Evolutionary conservation across 164 flowering plant species (phyloP).

Genomic region (Houttuynia cordata): DNA sequence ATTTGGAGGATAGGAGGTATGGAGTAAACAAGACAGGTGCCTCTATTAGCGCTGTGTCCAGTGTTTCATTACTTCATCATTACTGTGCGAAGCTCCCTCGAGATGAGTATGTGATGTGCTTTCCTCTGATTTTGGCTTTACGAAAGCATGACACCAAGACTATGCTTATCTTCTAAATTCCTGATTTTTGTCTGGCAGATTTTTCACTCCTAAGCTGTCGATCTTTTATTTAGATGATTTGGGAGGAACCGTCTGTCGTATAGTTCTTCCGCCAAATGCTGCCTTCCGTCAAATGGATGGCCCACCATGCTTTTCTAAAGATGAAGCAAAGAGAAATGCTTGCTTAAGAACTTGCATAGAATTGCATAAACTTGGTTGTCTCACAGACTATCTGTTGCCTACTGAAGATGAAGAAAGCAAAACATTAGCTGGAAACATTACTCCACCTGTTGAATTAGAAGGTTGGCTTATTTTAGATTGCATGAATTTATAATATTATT

Average conservation of each 20-base stretch:
- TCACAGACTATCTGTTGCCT: conserved; percentile 70
- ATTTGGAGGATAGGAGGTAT: conserved; percentile 36
- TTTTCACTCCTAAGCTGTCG: conserved; percentile 54
- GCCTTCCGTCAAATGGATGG: conserved; percentile 52
- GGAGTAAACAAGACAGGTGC: conserved; percentile 74
- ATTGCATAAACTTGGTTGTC: conserved; percentile 68
- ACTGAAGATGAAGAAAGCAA: conserved; percentile 20
- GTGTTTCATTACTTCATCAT: conserved; percentile 60
- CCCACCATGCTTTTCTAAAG: conserved; percentile 50
- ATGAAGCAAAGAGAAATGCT: conserved; percentile 74
- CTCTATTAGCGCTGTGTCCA: conserved; percentile 47
- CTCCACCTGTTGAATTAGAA: no score
- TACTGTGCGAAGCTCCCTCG: conserved; percentile 86
- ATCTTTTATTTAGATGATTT: conserved; percentile 59
- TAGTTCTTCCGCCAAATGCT: conserved; percentile 80
- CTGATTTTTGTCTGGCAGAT: conserved; percentile 31
- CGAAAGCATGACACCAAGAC: background rate
- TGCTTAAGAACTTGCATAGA: conserved; percentile 70
- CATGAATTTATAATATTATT: background rate
- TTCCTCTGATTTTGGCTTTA: conserved; percentile 2
- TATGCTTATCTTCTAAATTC: background rate
- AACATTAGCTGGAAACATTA: background rate
- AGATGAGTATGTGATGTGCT: conserved; percentile 61
- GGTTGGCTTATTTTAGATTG: background rate
- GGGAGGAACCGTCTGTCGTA: conserved; percentile 49